Evolutionary conservation across 176 grass and related monocot species (phyloP), one percentile per base, ranked within the genome.

Genomic region (Triticum monococcum): DNA sequence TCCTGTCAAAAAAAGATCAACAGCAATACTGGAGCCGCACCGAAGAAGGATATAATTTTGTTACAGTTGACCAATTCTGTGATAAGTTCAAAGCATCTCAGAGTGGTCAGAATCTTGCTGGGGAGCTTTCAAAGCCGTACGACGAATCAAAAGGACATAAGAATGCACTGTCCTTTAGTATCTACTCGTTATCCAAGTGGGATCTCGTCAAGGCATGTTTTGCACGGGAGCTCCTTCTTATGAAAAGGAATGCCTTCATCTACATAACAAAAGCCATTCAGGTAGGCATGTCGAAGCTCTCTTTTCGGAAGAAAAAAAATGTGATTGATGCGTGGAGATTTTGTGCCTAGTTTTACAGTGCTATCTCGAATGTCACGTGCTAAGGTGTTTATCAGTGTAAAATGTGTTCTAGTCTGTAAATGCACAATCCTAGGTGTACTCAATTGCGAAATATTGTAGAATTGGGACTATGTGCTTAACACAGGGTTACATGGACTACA

Each of bases 1-100:
- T 97, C 12, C 38, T 92, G 14, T 97, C 95, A 2, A 93, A 68
- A 79, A 97, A 95, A 38, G 92, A 97, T 88, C 95, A 97, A 85
- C 64, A 81, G 2, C 92, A 95, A 56, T 93, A 97, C 56, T 97
- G 92, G 95, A 88, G 23, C 48, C 67, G 2, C 31, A 41, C n/a
- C 13, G 25, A 79, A 25, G 83, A 90, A 85, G 70, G n/a, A 45
- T 90, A 98, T n/a, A 87, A 40, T 18, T 98, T 90, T 81, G 82
- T 95, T 57, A 84, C 83, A 8, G 77, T 93, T 45, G 83, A 98
- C 54, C 79, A 98, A 28, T 88, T 98, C 11, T 70, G 69, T 33
- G 80, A 87, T 11, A 85, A 67, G 60, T 98, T 95, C 68, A 90
- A 86, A 80, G 50, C 63, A 36, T 89, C 85, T 61, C 89, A 93